A percentile compares a stretch with the other conserved stretches of the same genome.
phyloP scores from a whole-genome alignment of 2,329 filamentous ascomycete species.

The Blastomyces gilchristii region DNA sequence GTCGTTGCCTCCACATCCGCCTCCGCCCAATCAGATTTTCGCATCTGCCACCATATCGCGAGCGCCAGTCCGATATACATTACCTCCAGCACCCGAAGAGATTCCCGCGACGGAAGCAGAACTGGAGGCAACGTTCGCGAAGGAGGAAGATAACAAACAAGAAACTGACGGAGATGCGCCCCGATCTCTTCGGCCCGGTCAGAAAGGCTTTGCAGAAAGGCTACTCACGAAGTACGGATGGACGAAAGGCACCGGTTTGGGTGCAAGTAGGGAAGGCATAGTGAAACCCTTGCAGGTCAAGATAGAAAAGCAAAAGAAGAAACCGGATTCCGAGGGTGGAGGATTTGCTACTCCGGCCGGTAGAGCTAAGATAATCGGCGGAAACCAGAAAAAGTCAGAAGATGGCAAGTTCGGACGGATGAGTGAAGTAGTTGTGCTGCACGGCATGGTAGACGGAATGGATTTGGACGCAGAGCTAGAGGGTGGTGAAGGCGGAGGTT shows the following conservation, averaged over 20 bases:
- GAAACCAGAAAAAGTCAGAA: slow-evolving; percentile 47
- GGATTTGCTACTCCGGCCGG: slow-evolving; percentile 61
- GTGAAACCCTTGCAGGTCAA: slow-evolving; percentile 72
- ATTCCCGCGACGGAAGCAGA: slow-evolving; percentile 45
- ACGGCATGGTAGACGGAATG: slow-evolving; percentile 78
- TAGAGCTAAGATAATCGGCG: slow-evolving; percentile 71
- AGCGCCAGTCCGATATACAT: slow-evolving; percentile 63
- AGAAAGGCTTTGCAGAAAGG: slow-evolving; percentile 74
- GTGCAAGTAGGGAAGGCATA: slow-evolving; percentile 72
- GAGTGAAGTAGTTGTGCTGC: slow-evolving; percentile 71
- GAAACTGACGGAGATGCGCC: slow-evolving; percentile 31
- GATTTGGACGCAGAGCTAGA: slow-evolving; percentile 70
- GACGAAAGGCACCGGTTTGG: slow-evolving; percentile 77
- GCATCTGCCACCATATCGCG: slow-evolving; percentile 58
- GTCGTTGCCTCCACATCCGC: slow-evolving; percentile 29
- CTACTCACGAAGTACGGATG: slow-evolving; percentile 92
- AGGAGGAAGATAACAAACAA: slow-evolving; percentile 24
- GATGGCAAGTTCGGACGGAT: slow-evolving; percentile 57
- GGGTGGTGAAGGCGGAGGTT: slow-evolving; percentile 45
- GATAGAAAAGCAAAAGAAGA: slow-evolving; percentile 75
- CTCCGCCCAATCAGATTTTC: slow-evolving; percentile 29
- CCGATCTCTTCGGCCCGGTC: slow-evolving; percentile 61
- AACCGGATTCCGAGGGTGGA: slow-evolving; percentile 65
- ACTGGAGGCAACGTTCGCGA: slow-evolving; percentile 39
- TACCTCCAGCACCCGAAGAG: slow-evolving; percentile 43